Percentiles rank a stretch among this genome's conserved stretches.
These are phyloP conservation scores for Takakia lepidozioides DNA, from an alignment of 225 moss, liverwort and hornwort species.

Conservation along the genomic window DNA sequence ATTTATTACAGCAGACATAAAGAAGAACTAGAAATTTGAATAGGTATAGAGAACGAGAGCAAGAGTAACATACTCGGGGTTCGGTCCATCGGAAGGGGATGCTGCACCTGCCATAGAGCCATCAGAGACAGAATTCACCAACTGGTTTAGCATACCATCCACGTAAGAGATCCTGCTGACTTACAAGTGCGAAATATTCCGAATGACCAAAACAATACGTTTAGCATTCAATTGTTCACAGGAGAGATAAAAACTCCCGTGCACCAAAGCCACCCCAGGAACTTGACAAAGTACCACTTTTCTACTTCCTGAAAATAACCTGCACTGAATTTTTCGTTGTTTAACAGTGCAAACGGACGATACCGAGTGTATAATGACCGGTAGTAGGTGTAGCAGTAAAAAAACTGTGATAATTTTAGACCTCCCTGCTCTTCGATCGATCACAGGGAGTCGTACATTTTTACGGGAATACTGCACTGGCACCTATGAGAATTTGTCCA, in stretches of 20 bases:
- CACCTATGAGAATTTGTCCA: slow-evolving; percentile 15
- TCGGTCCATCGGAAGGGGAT: slow-evolving; percentile 42
- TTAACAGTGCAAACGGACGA: no score
- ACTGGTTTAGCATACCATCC: slow-evolving; percentile 20
- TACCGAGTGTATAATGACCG: slow-evolving; percentile 7
- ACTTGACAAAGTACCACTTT: no score
- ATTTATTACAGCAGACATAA: slow-evolving; percentile 7
- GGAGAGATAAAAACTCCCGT: no score
- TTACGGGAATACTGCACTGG: no score
- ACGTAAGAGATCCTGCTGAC: slow-evolving; percentile 13
- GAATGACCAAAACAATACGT: slow-evolving; percentile 1
- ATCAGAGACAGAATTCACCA: slow-evolving; percentile 13
- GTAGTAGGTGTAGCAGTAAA: slow-evolving; percentile 8
- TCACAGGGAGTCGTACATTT: no score
- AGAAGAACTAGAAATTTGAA: slow-evolving; percentile 8
- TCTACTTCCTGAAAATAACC: no score
- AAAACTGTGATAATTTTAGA: slow-evolving; percentile 11
- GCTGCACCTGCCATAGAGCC: slow-evolving; percentile 36
- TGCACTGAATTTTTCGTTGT: no score
- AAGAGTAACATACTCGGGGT: slow-evolving; percentile 35
- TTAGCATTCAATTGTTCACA: no score
- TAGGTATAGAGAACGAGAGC: slow-evolving; percentile 5
- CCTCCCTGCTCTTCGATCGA: slow-evolving; percentile 28
- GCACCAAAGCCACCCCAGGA: no score
- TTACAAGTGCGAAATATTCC: no score